Evolutionary conservation across 2,329 filamentous ascomycete species (phyloP).

Genomic region (Rhexocercosporidium sp.): DNA sequence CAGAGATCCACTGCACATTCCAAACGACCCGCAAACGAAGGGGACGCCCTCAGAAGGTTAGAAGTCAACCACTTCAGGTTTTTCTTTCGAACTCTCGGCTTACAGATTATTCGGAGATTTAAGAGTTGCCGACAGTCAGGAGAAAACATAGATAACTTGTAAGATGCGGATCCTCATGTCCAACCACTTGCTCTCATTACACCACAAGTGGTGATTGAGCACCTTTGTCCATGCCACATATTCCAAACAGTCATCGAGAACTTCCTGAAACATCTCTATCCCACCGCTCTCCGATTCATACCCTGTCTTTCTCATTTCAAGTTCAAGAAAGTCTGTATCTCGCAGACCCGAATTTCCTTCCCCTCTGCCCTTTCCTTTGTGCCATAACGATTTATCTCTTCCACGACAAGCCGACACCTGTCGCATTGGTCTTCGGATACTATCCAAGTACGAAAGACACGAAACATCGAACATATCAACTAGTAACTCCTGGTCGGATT

Average conservation of each 20-base stretch:
- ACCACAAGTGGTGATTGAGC: neutral
- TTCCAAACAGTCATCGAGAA: neutral
- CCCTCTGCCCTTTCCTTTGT: neutral
- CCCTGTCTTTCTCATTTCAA: neutral
- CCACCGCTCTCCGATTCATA: neutral
- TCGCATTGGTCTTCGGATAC: slow-evolving; percentile 6
- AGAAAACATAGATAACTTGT: neutral
- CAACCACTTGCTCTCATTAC: neutral
- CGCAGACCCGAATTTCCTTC: neutral
- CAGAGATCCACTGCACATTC: neutral
- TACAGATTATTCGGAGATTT: neutral
- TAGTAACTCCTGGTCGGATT: slow-evolving; percentile 20
- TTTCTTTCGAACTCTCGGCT: too few species aligned
- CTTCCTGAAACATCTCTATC: neutral
- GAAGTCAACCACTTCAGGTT: neutral
- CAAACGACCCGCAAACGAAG: neutral
- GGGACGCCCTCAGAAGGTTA: neutral
- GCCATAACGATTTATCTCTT: slow-evolving; percentile 7
- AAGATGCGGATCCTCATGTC: neutral
- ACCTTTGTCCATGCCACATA: neutral
- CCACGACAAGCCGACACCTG: neutral
- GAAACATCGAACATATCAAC: slow-evolving; percentile 16
- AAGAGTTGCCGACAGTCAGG: neutral
- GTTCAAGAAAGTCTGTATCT: neutral
- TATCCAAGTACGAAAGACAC: slow-evolving; percentile 19